Evolutionary conservation across 2,329 filamentous ascomycete species (phyloP).

Genomic region (Apiospora arundinis): DNA sequence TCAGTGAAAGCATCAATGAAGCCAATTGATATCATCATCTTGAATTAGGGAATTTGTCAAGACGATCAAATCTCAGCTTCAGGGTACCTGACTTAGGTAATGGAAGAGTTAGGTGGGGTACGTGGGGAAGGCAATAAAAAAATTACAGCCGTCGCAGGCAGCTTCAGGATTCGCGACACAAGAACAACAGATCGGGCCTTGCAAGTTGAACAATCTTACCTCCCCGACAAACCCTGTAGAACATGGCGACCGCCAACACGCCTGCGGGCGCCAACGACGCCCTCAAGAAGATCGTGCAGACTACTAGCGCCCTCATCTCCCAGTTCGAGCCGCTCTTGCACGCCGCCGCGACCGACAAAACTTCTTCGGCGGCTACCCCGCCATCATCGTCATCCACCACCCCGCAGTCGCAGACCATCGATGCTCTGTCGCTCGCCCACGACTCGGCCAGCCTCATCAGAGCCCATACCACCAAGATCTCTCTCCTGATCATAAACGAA

Average conservation of each 20-base stretch:
- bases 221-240: neutral
- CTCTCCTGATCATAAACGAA: constrained; percentile 82
- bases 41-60: neutral
- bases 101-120: neutral
- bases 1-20: no score
- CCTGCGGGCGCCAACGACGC: constrained; percentile 40
- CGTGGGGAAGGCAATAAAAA: neutral
- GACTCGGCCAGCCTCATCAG: constrained; percentile 76
- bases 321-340: constrained; percentile 51
- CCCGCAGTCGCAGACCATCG: constrained; percentile 41
- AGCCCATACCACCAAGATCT: constrained; percentile 86
- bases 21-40: neutral
- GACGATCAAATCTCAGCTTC: neutral
- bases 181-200: neutral
- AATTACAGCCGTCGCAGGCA: neutral
- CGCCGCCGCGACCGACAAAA: constrained; percentile 44
- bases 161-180: neutral
- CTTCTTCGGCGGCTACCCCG: constrained; percentile 29
- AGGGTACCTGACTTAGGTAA: constrained; percentile 2
- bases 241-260: constrained; percentile 25
- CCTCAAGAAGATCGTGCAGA: constrained; percentile 47
- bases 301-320: constrained; percentile 46
- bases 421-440: constrained; percentile 72
- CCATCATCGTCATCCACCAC: constrained; percentile 27
- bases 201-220: neutral